phyloP scores from a whole-genome alignment of 371 early-diverging fungal genomes.

The Catenaria anguillulae region DNA sequence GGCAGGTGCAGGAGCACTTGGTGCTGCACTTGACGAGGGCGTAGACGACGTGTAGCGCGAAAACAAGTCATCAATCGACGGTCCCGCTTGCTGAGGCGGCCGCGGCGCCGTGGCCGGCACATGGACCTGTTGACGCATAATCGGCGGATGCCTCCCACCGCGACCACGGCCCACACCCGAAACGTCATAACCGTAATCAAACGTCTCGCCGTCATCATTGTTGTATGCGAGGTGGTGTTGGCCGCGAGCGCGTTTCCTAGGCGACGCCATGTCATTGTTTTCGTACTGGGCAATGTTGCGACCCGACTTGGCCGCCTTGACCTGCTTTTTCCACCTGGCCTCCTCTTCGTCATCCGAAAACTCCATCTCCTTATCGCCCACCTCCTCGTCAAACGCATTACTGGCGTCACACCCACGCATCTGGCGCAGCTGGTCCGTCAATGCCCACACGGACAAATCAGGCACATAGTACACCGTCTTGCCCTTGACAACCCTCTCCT shows the following conservation, averaged over 20 bases:
- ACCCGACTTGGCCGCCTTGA: constrained; percentile 16
- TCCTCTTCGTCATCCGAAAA: constrained; percentile 83
- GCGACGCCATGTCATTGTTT: neutral
- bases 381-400: constrained; percentile 83
- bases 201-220: constrained; percentile 17
- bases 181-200: no score
- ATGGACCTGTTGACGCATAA: no score
- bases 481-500: constrained; percentile 23
- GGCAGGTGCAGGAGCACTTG: no score
- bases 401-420: constrained; percentile 82
- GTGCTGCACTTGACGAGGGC: no score
- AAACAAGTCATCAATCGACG: no score
- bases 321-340: constrained; percentile 28
- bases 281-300: neutral
- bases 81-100: no score
- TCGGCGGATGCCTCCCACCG: no score
- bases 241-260: no score
- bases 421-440: constrained; percentile 41
- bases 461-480: constrained; percentile 45
- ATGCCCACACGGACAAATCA: constrained; percentile 44
- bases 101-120: no score
- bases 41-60: no score
- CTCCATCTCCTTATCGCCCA: constrained; percentile 56
- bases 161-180: no score
- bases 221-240: constrained; percentile 10